Evolutionary conservation across 148 eudicot species (phyloP).

Genomic region (Chenopodium quinoa): DNA sequence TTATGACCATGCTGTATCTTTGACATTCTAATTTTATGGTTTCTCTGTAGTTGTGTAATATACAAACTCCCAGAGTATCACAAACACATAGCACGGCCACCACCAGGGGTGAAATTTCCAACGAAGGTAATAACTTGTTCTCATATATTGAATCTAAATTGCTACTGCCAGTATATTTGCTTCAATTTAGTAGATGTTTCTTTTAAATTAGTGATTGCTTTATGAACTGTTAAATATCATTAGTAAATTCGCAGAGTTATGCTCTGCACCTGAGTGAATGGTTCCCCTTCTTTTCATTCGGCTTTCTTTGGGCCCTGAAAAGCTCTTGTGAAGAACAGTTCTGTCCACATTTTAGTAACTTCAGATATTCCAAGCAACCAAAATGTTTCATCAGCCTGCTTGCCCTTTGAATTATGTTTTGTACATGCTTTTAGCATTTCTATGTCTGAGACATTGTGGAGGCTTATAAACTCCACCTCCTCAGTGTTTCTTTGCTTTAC

Average conservation of each 20-base stretch:
- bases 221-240: not conserved
- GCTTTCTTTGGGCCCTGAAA: not conserved
- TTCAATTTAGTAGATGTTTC: not conserved
- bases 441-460: not conserved
- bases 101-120: constrained; percentile 68
- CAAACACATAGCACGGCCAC: constrained; percentile 69
- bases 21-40: constrained; percentile 6
- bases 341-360: not conserved
- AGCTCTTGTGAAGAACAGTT: not conserved
- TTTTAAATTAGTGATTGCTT: not conserved
- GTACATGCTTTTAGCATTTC: not conserved
- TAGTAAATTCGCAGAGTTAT: not conserved
- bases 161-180: not conserved
- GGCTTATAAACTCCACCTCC: not conserved
- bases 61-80: constrained; percentile 88
- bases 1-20: not conserved
- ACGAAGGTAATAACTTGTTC: constrained; percentile 46
- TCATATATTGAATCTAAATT: not conserved
- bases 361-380: not conserved
- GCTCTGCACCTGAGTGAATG: not conserved
- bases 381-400: not conserved
- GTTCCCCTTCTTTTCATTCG: not conserved
- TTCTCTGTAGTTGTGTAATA: constrained; percentile 65
- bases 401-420: not conserved
- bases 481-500: not conserved